Conservation (phyloP, 768 basidiomycete genomes). For the Plicaturopsis crispa region DNA sequence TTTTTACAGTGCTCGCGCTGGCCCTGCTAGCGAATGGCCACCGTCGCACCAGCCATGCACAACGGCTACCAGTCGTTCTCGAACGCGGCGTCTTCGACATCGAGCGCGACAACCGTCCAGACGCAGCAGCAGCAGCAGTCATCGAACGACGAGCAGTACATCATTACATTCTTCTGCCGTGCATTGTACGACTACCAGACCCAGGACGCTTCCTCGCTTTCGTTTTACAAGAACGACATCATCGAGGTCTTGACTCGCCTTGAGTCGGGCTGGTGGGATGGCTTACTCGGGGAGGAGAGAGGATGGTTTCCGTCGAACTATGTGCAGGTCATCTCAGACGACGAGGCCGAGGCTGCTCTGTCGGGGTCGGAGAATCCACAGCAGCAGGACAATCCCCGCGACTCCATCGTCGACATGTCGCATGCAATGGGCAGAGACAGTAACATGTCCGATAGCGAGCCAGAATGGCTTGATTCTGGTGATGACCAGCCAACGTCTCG, state of each 20-base stretch:
- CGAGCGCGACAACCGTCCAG: too few species aligned
- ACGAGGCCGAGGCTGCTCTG: slow-evolving; percentile 68
- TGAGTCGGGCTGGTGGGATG: slow-evolving; percentile 98
- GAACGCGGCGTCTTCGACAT: too few species aligned
- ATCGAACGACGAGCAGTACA: slow-evolving; percentile 53
- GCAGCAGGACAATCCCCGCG: slow-evolving; percentile 8
- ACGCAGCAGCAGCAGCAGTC: too few species aligned
- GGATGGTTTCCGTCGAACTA: slow-evolving; percentile 99
- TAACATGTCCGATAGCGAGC: slow-evolving; percentile 35
- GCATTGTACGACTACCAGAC: slow-evolving; percentile 90
- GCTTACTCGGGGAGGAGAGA: slow-evolving; percentile 78
- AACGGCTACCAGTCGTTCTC: too few species aligned
- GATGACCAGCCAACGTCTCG: slow-evolving; percentile 19
- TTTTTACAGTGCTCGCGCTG: too few species aligned
- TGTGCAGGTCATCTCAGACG: slow-evolving; percentile 69
- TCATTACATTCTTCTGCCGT: slow-evolving; percentile 76
- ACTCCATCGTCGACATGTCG: slow-evolving; percentile 38
- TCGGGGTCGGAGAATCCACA: slow-evolving; percentile 31
- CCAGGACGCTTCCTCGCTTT: slow-evolving; percentile 83
- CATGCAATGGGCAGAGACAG: slow-evolving; percentile 37
- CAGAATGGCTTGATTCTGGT: slow-evolving; percentile 50
- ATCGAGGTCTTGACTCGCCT: slow-evolving; percentile 91
- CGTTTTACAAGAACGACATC: slow-evolving; percentile 80
- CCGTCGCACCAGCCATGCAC: too few species aligned
- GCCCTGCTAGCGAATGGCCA: too few species aligned